Evolutionary conservation across 345 rosid genomes (phyloP).

Genomic region (Corymbia maculata): DNA sequence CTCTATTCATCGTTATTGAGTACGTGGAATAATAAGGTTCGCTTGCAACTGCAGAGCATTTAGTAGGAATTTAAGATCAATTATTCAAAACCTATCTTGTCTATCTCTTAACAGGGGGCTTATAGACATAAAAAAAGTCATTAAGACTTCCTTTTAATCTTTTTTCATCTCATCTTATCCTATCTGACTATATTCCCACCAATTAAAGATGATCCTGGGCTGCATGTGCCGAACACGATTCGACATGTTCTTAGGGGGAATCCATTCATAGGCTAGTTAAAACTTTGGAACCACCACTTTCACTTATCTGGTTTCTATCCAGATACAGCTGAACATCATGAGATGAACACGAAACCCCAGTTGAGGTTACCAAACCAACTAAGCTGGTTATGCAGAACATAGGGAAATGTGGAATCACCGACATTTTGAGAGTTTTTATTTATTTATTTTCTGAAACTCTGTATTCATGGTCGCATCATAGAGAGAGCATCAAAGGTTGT

Average conservation of each 20-base stretch:
- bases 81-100: not conserved
- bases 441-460: not conserved
- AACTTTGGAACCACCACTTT: not conserved
- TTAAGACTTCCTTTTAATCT: not conserved
- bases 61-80: not conserved
- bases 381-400: not conserved
- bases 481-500: not conserved
- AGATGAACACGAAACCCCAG: not conserved
- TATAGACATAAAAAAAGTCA: not conserved
- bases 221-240: not conserved
- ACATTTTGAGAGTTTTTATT: not conserved
- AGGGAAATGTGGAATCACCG: not conserved
- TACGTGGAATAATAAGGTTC: not conserved
- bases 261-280: not conserved
- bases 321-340: not conserved
- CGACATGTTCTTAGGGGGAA: not conserved
- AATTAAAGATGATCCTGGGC: not conserved
- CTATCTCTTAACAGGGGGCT: not conserved
- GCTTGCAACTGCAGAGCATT: not conserved
- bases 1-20: not conserved
- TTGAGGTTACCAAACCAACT: not conserved
- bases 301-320: not conserved
- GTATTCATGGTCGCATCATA: not conserved
- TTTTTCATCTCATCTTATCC: not conserved
- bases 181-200: not conserved